Evolutionary conservation across 1,139 yeast species (phyloP).

Genomic region (Lodderomyces parapsilosis): DNA sequence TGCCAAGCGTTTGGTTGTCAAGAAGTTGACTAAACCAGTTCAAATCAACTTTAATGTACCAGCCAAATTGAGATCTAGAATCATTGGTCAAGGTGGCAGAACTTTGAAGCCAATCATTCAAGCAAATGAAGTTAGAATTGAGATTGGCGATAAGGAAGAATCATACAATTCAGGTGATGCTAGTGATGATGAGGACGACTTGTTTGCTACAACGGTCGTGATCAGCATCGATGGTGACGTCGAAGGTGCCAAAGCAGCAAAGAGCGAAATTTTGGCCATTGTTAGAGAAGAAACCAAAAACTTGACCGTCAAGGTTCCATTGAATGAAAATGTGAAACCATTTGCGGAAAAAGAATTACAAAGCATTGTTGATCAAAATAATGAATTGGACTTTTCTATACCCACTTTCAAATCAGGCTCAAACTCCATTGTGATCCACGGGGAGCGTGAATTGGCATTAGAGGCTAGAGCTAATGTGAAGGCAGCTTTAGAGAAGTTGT

Average conservation of each 20-base stretch:
- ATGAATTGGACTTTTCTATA: conserved; percentile 30
- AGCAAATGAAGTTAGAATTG: conserved; percentile 69
- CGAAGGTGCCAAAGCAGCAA: conserved; percentile 79
- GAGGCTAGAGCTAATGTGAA: conserved; percentile 49
- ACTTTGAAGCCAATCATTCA: conserved; percentile 78
- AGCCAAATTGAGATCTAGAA: conserved; percentile 69
- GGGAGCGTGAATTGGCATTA: conserved; percentile 62
- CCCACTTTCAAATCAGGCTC: conserved; percentile 30
- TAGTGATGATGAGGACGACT: conserved; percentile 36
- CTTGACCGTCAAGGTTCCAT: conserved; percentile 47
- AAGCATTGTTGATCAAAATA: conserved; percentile 21
- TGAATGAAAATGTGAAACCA: conserved; percentile 50
- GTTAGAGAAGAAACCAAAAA: conserved; percentile 73
- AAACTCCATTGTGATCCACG: conserved; percentile 46
- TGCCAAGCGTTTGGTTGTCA: conserved; percentile 77
- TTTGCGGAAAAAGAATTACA: conserved; percentile 42
- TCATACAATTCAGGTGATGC: conserved; percentile 23
- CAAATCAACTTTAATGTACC: conserved; percentile 66
- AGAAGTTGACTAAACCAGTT: conserved; percentile 76
- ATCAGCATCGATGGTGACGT: conserved; percentile 81
- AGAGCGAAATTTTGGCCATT: conserved; percentile 64
- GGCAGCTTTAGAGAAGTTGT: conserved; percentile 45
- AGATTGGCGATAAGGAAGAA: conserved; percentile 49
- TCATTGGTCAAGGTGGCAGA: conserved; percentile 89
- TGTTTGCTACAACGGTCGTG: conserved; percentile 54